phyloP scores from a whole-genome alignment of 2,329 filamentous ascomycete genomes.

The Ophiostoma angusticollis region DNA sequence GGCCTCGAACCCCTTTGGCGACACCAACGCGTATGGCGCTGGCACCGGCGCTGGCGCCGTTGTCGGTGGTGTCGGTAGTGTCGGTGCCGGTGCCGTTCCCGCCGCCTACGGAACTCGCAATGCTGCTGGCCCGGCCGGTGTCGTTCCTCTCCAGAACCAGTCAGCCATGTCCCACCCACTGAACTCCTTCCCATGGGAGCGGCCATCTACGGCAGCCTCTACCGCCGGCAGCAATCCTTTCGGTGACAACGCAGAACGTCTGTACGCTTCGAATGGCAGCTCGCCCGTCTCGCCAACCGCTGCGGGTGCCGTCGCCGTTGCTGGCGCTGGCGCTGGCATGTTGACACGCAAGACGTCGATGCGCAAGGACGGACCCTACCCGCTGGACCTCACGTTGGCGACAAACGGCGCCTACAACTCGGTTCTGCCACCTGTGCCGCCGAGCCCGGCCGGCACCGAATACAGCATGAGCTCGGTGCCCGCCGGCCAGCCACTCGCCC shows the following conservation, averaged over 20 bases:
- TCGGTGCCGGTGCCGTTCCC: constrained; percentile 1
- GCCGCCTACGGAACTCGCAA: not conserved
- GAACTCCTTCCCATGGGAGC: constrained; percentile 31
- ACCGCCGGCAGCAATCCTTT: constrained; percentile 58
- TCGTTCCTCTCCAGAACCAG: constrained; percentile 24
- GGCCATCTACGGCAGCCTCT: constrained; percentile 31
- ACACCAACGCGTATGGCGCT: constrained; percentile 12
- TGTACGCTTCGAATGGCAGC: constrained; percentile 22
- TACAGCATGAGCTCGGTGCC: constrained; percentile 45
- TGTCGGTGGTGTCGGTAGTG: constrained; percentile 1
- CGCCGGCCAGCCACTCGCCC: constrained; percentile 30
- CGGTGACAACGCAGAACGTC: constrained; percentile 44
- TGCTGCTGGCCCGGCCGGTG: constrained; percentile 28
- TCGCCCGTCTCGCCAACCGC: constrained; percentile 15
- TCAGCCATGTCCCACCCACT: constrained; percentile 15
- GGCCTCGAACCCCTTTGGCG: constrained; percentile 27
- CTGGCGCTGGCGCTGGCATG: constrained; percentile 25
- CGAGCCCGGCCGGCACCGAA: constrained; percentile 51
- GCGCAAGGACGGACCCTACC: constrained; percentile 37
- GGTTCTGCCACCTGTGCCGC: constrained; percentile 29
- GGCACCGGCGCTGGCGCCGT: constrained; percentile 31
- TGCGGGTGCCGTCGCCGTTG: constrained; percentile 22
- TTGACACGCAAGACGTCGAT: constrained; percentile 43
- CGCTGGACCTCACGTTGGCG: constrained; percentile 41
- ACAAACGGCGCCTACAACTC: constrained; percentile 19